Evolutionary conservation across 495 filamentous ascomycete genomes (phyloP).

Genomic region (Penicillium coffeae): DNA sequence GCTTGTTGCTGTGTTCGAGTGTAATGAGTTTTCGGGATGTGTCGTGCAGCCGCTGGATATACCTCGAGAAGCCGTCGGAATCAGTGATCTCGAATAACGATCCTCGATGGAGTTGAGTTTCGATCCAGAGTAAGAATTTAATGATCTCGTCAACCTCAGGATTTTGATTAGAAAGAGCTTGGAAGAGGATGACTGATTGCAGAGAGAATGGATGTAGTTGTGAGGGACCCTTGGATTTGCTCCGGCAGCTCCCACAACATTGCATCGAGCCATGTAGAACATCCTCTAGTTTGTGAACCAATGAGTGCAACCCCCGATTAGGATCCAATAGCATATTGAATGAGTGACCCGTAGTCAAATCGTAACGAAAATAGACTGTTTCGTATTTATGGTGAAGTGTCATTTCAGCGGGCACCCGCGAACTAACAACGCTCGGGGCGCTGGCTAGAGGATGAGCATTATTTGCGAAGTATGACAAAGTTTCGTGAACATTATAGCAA

Average conservation of each 20-base stretch:
- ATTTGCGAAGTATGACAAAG: constrained; percentile 11
- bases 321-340: constrained; percentile 10
- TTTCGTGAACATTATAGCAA: constrained; percentile 14
- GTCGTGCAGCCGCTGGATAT: constrained; percentile 15
- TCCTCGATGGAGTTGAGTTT: constrained; percentile 17
- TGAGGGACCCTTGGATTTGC: neutral
- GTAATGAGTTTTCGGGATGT: constrained; percentile 16
- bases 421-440: constrained; percentile 8
- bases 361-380: constrained; percentile 15
- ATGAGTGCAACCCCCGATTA: neutral
- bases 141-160: constrained; percentile 11
- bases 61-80: constrained; percentile 14
- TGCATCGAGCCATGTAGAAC: neutral
- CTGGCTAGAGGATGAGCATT: constrained; percentile 12
- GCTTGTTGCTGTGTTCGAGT: constrained; percentile 14
- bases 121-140: constrained; percentile 18
- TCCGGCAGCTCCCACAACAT: neutral
- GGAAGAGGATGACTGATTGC: constrained; percentile 7
- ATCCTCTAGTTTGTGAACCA: neutral
- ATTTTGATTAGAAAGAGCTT: constrained; percentile 10
- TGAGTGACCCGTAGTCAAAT: constrained; percentile 9
- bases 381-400: constrained; percentile 13
- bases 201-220: neutral
- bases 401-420: constrained; percentile 6
- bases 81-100: constrained; percentile 15